A percentile compares a stretch with the other conserved stretches of the same genome.
Conservation (phyloP, 2,329 filamentous ascomycete genomes). For the Fusarium albosuccineum region DNA sequence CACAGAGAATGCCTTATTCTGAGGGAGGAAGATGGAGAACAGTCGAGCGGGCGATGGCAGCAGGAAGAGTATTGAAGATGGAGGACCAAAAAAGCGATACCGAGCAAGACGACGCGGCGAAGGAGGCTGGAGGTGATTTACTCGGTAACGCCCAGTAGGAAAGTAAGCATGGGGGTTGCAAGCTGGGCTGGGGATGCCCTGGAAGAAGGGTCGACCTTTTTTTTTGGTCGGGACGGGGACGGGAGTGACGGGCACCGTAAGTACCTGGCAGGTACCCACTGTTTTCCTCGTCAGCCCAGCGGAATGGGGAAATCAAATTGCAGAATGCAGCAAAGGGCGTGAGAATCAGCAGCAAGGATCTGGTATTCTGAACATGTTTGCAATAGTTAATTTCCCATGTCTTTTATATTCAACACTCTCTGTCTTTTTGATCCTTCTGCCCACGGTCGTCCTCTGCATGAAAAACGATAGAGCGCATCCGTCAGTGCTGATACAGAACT, state of each 20-base stretch:
- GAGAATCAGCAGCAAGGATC: constrained; percentile 32
- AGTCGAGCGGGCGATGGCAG: constrained; percentile 5
- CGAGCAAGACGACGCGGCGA: constrained; percentile 25
- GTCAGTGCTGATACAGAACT: background rate
- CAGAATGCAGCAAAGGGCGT: constrained; percentile 25
- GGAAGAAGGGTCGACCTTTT: constrained; percentile 25
- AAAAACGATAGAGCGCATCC: background rate
- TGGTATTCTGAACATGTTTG: constrained; percentile 2
- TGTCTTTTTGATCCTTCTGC: background rate
- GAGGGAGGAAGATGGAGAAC: constrained; percentile 7
- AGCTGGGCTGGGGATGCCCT: constrained; percentile 9
- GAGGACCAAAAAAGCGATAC: constrained; percentile 2
- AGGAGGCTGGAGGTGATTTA: constrained; percentile 37
- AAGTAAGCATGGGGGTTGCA: constrained; percentile 23
- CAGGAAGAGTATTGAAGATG: constrained; percentile 2
- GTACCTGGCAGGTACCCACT: constrained; percentile 36
- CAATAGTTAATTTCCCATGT: constrained; percentile 5
- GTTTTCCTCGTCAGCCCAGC: constrained; percentile 19
- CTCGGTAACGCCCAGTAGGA: constrained; percentile 6
- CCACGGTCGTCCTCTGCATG: background rate
- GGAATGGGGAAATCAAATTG: constrained; percentile 21
- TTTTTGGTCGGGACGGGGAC: constrained; percentile 29
- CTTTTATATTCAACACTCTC: background rate
- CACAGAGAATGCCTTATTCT: background rate
- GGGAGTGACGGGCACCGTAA: constrained; percentile 32